phyloP scores from a whole-genome alignment of 257 asterid genomes.

The Solanum piurae region DNA sequence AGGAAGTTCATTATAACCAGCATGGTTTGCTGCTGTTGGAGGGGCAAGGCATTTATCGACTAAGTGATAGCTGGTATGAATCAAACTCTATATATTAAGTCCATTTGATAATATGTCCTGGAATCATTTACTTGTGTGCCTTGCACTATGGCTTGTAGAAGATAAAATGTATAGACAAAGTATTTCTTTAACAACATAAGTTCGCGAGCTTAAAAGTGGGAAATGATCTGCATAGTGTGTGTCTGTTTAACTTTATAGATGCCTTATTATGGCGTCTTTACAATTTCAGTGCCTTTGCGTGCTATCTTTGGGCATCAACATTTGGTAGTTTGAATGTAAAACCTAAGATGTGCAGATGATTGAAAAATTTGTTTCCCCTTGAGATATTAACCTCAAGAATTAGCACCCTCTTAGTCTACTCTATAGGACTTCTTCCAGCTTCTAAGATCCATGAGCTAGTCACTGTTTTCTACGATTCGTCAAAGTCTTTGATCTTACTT shows the following conservation, averaged over 20 bases:
- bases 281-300: not conserved
- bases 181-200: not conserved
- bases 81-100: not conserved
- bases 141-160: not conserved
- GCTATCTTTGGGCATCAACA: not conserved
- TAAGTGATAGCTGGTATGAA: conserved; percentile 84
- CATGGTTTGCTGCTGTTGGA: conserved; percentile 90
- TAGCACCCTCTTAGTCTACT: not conserved
- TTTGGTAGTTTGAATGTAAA: not conserved
- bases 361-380: not conserved
- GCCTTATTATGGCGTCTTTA: not conserved
- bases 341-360: not conserved
- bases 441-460: not conserved
- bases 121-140: not conserved
- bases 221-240: not conserved
- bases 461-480: not conserved
- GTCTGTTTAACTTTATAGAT: not conserved
- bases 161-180: not conserved
- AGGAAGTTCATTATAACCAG: conserved; percentile 96
- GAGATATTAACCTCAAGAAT: not conserved
- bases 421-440: not conserved
- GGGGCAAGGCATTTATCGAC: conserved; percentile 92
- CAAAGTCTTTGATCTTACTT: not conserved
- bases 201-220: not conserved
- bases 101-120: not conserved